phyloP scores from a whole-genome alignment of 257 asterid genomes.

The Solanum okadae region DNA sequence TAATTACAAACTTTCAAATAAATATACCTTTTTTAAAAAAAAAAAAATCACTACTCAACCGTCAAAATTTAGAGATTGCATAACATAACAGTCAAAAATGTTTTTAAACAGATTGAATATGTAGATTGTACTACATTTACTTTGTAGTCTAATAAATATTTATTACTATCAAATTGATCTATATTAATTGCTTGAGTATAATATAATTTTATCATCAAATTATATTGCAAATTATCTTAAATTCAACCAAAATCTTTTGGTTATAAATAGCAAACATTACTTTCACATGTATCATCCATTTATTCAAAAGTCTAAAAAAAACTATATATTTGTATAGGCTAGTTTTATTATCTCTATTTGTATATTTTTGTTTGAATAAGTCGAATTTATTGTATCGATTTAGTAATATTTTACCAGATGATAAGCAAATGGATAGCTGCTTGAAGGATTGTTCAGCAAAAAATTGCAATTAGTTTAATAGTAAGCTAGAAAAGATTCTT shows the following conservation, averaged over 20 bases:
- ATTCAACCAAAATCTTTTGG: background rate
- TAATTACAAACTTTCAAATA: too few relatives aligned
- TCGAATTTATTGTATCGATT: background rate
- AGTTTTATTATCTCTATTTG: too few relatives aligned
- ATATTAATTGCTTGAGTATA: rapidly evolving
- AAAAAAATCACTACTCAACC: too few relatives aligned
- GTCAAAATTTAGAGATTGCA: background rate
- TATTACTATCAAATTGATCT: background rate
- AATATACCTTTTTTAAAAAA: too few relatives aligned
- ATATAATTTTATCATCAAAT: background rate
- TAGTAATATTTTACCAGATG: background rate
- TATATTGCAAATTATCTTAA: background rate
- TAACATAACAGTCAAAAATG: background rate
- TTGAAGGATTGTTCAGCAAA: background rate
- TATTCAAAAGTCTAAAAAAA: background rate
- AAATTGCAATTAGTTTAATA: background rate
- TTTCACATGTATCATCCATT: background rate
- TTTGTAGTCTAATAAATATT: background rate
- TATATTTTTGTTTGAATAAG: background rate
- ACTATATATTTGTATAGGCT: too few relatives aligned
- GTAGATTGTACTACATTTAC: background rate
- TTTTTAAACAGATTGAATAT: background rate
- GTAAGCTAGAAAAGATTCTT: background rate
- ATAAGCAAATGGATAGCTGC: background rate
- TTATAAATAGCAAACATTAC: background rate